Base-by-base conservation (phyloP, 257 asterid genomes). In the Mentha longifolia region DNA sequence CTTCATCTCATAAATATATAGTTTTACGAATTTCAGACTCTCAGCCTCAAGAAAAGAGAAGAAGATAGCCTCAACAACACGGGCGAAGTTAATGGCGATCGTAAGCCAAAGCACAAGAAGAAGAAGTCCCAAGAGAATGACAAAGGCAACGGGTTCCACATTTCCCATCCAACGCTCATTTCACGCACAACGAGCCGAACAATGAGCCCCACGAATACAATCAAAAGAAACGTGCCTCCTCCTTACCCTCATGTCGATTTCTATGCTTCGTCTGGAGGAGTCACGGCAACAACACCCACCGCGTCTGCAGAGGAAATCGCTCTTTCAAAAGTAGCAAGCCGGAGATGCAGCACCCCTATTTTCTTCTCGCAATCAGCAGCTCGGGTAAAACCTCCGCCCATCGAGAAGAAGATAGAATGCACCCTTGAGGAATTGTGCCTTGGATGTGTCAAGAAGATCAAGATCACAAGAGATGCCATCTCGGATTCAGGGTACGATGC, bases 361-460 rank as follows among this genome's bases (percentile, higher is more conserved):
- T 84, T 89, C 67, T 95, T 74, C 54, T 89, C 98, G 1, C 97
- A 87, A 52, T 92, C 98, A 8, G 82, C 79, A 9, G 80, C 84
- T 19, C 67, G 90, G 68, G 86, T 80, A 74, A 95, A 84, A 67
- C 92, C 91, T 16, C 91, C 70, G 9, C 88, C 93, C 3, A 75
- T 87, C 0, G 90, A 82, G 77, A 88, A 76, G 83, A 89, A 92
- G 71, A 82, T 95, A 0, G 92, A 78, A 41, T 95, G 99, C 88
- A 86, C 96, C 66, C 97, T 92, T 2, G 97, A 94, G 81, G 97
- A 94, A 67, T 71, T 92, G 74, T 92, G 89, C 80, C 78, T 57
- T 33, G 98, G 98, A 70, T 81, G 89, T 25, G 85, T 85, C 72
- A 92, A 92, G 90, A 86, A 83, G 77, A 83, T 89, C 77, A 87